phyloP scores from a whole-genome alignment of 805 yeast genomes.

The Ogataea salicorniae region DNA sequence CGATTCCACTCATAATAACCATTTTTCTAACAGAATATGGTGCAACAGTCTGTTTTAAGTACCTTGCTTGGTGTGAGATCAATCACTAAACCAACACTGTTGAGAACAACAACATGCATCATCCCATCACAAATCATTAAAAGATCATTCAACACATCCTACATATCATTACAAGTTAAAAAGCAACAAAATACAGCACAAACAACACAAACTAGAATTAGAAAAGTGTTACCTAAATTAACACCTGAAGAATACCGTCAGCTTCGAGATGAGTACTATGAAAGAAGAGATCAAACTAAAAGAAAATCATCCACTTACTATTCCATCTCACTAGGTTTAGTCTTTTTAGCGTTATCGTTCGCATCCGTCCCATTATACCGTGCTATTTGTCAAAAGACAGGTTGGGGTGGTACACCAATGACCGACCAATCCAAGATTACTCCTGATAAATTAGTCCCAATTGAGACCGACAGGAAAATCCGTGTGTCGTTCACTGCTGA shows the following conservation, averaged over 20 bases:
- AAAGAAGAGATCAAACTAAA: constrained; percentile 27
- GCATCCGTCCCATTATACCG: constrained; percentile 92
- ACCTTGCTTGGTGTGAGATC: too few species aligned
- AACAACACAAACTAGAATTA: background rate
- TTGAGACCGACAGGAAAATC: constrained; percentile 76
- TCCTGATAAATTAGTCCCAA: constrained; percentile 82
- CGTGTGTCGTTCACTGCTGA: constrained; percentile 87
- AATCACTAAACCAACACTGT: too few species aligned
- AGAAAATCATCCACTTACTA: constrained; percentile 60
- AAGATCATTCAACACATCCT: too few species aligned
- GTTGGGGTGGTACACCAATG: constrained; percentile 93
- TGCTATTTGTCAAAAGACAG: constrained; percentile 88
- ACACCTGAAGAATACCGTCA: constrained; percentile 28
- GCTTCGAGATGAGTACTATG: constrained; percentile 24
- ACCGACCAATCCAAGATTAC: constrained; percentile 79
- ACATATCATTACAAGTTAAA: background rate
- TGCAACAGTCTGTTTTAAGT: too few species aligned
- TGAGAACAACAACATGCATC: too few species aligned
- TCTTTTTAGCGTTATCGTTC: constrained; percentile 74
- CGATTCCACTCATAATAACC: too few species aligned
- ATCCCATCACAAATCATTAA: too few species aligned
- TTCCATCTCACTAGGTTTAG: constrained; percentile 59
- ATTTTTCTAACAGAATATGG: too few species aligned
- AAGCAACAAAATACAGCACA: background rate
- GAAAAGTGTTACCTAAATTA: constrained; percentile 25